Percentiles rank a stretch among this genome's conserved stretches.
Conservation (phyloP, 2,329 filamentous ascomycete genomes). For the Penicillium sp. region DNA sequence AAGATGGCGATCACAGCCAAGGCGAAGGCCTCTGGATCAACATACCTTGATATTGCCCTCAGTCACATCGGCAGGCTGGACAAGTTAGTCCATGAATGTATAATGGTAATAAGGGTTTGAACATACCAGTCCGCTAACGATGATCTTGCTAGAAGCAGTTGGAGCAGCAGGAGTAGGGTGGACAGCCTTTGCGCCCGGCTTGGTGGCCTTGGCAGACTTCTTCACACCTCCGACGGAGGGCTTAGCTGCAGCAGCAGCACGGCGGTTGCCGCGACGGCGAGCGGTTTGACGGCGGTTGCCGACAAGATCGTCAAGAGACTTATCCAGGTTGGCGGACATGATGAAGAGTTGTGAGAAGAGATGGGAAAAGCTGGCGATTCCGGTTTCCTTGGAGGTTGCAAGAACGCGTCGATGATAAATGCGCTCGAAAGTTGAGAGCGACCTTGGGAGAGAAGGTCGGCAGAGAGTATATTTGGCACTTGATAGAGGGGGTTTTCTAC, state of each 20-base stretch:
- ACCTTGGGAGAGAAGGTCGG: slow-evolving; percentile 11
- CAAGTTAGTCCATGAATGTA: slow-evolving; percentile 48
- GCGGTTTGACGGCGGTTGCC: slow-evolving; percentile 66
- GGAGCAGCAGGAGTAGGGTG: slow-evolving; percentile 64
- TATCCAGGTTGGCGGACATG: slow-evolving; percentile 95
- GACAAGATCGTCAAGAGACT: slow-evolving; percentile 97
- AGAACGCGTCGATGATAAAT: slow-evolving; percentile 8
- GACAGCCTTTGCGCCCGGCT: slow-evolving; percentile 51
- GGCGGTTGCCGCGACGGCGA: slow-evolving; percentile 49
- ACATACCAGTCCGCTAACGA: slow-evolving; percentile 97
- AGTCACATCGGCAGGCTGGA: slow-evolving; percentile 89
- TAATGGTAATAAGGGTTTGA: slow-evolving; percentile 1
- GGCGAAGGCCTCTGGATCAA: slow-evolving; percentile 78
- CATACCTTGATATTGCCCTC: slow-evolving; percentile 99
- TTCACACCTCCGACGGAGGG: slow-evolving; percentile 78
- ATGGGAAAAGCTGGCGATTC: slow-evolving; percentile 17
- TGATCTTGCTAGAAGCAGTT: slow-evolving; percentile 86
- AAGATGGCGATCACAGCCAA: slow-evolving; percentile 71
- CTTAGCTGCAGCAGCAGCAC: slow-evolving; percentile 48
- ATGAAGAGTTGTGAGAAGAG: slow-evolving; percentile 33
- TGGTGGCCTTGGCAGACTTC: slow-evolving; percentile 65
- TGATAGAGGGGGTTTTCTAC: neutral
- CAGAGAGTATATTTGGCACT: neutral
- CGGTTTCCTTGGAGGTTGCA: slow-evolving; percentile 10
- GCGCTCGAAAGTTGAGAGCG: slow-evolving; percentile 5